phyloP scores from a whole-genome alignment of 768 basidiomycete species.

The Dacryopinax spathularia region DNA sequence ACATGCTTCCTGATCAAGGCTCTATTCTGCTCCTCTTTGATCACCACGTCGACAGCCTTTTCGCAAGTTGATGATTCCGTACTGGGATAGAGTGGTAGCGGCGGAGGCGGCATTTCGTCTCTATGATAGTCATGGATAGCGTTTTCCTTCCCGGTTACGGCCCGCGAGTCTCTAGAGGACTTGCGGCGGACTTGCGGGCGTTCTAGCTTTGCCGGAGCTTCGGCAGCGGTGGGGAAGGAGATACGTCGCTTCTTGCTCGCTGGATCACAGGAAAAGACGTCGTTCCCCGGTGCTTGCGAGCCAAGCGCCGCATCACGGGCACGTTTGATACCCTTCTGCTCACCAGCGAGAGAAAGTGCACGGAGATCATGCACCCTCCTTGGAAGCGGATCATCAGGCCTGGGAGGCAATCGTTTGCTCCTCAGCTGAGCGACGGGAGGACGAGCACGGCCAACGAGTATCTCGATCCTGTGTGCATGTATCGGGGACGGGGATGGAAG shows the following conservation, averaged over 20 bases:
- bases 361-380: neutral
- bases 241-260: neutral
- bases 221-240: too few relatives aligned
- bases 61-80: too few relatives aligned
- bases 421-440: neutral
- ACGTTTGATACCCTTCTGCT: neutral
- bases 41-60: neutral
- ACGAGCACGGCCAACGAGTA: neutral
- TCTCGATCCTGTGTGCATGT: neutral
- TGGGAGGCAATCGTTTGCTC: neutral
- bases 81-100: neutral
- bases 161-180: neutral
- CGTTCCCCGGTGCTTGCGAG: too few relatives aligned
- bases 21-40: neutral
- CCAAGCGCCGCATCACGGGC: too few relatives aligned
- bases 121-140: neutral
- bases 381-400: neutral
- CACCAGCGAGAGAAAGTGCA: neutral
- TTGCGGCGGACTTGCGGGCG: neutral
- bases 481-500: neutral
- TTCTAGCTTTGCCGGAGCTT: neutral
- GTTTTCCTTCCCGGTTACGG: neutral
- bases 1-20: conserved; percentile 1
- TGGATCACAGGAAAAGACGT: neutral
- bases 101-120: neutral